A percentile compares a stretch with the other conserved stretches of the same genome.
Conservation (phyloP, 129 eudicot genomes). For the Lactuca saligna region DNA sequence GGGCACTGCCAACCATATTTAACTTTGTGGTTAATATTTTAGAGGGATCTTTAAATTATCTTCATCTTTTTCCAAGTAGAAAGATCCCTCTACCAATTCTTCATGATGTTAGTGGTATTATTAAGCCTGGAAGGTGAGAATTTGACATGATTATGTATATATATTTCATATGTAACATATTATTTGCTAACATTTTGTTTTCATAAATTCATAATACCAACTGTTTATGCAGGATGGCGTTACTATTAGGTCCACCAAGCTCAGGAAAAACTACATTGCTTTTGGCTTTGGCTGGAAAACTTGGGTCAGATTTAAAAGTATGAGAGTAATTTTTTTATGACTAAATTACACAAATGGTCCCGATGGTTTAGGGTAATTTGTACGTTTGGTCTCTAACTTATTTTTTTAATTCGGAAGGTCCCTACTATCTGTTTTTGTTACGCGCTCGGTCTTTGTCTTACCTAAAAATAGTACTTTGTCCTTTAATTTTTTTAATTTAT, state of each 20-base stretch:
- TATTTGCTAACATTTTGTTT: background rate
- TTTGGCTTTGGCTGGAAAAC: conserved; percentile 77
- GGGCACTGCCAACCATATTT: conserved; percentile 62
- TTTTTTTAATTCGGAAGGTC: too few species aligned
- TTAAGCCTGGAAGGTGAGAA: conserved; percentile 76
- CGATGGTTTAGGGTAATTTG: too few species aligned
- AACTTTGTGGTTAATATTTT: conserved; percentile 59
- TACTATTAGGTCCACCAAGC: conserved; percentile 87
- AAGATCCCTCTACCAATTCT: conserved; percentile 62
- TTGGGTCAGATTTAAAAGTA: conserved; percentile 59
- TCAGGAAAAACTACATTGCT: conserved; percentile 84
- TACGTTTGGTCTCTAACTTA: too few species aligned
- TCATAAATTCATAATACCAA: background rate
- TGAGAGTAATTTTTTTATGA: conserved; percentile 6
- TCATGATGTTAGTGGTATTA: conserved; percentile 71
- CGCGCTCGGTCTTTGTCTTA: too few species aligned
- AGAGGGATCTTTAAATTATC: conserved; percentile 57
- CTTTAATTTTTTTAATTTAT: too few species aligned
- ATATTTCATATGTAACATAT: background rate
- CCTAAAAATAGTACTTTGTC: too few species aligned
- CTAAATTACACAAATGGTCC: too few species aligned
- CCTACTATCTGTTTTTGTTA: too few species aligned
- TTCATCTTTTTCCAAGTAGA: conserved; percentile 62
- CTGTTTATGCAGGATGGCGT: conserved; percentile 57
- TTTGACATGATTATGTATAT: background rate